Base-by-base conservation (phyloP, 768 basidiomycete species). In the Lentinula boryana region DNA sequence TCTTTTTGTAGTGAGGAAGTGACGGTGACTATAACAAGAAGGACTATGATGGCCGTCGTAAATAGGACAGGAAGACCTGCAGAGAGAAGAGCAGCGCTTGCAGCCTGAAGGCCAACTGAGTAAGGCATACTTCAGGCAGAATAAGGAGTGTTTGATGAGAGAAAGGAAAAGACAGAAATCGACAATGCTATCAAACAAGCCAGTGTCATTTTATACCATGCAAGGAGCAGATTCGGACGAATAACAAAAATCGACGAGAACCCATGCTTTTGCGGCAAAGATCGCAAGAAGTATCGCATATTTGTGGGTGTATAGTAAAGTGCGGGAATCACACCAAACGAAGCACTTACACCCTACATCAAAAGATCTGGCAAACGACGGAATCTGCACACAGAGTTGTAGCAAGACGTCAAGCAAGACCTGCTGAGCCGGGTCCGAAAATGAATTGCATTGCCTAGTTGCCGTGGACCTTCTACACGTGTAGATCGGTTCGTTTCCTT, bases 61-160 rank as follows among this genome's bases (percentile, higher is more conserved):
- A 82, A 77, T 64, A 82, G 80, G 56, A 74, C 74, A 35, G 78
- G 71, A 65, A 82, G 75, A 32, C 81, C 78, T 69, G 79, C 77
- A 71, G 80, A 79, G 66, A 80, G 75, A 66, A 83, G 79, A 46
- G 80, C 80, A 59, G 71, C 70, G 54, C 77, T 74, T 48, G 79
- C 81, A 68, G 79, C 71, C 63, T 81, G 76, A 48, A 83, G 71
- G 55, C 81, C 82, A 56, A 80, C 69, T 66, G 74, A 71, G 72
- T 80, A 82, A 66, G 81, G 81, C 80, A 83, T 82, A 60, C 60
- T 65, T 49, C 63, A 74, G 65, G 66, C 49, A 53, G 50, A 52
- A 75, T 60, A 60, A 74, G 66, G 66, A 75, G 73, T 27, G 70
- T 71, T 71, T 68, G 63, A 75, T 68, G 63, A 76, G 69, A 62